These are phyloP conservation scores for Apiospora marii DNA, from an alignment of 2,329 filamentous ascomycete species.

Conservation along the genomic window DNA sequence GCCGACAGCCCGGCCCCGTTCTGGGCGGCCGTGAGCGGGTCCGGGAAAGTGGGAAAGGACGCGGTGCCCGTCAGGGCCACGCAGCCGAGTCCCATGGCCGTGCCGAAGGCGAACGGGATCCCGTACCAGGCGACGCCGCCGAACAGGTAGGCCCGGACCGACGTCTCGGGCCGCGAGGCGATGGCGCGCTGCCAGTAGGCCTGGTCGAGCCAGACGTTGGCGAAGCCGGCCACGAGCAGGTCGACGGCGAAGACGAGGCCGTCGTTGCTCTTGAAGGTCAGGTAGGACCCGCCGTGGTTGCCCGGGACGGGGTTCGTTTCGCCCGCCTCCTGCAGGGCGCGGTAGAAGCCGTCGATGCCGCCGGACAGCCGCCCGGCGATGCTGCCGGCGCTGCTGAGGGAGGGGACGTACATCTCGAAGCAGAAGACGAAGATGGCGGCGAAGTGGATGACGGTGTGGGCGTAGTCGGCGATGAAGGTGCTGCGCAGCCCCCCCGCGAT, in stretches of 20 bases:
- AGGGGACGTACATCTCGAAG: constrained; percentile 45
- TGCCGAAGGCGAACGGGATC: constrained; percentile 47
- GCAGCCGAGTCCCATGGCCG: constrained; percentile 45
- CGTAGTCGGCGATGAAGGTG: constrained; percentile 52
- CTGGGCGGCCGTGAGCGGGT: constrained; percentile 40
- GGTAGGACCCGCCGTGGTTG: constrained; percentile 46
- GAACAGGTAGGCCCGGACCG: constrained; percentile 50
- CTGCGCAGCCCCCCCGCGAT: constrained; percentile 48
- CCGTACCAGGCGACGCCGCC: constrained; percentile 51
- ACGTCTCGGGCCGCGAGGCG: constrained; percentile 49
- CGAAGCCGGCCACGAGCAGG: constrained; percentile 47
- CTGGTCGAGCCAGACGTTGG: constrained; percentile 49
- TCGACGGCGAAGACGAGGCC: constrained; percentile 48
- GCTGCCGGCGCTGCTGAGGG: not conserved
- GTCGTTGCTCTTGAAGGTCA: constrained; percentile 46
- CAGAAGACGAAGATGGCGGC: constrained; percentile 48
- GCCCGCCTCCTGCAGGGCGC: constrained; percentile 45
- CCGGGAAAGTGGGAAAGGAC: constrained; percentile 43
- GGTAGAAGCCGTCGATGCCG: constrained; percentile 45
- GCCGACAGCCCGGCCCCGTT: constrained; percentile 42
- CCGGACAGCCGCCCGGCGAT: constrained; percentile 36
- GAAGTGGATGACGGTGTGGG: constrained; percentile 50
- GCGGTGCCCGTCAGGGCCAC: constrained; percentile 40
- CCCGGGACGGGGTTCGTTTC: constrained; percentile 42
- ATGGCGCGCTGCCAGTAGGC: constrained; percentile 55